A percentile compares a stretch with the other conserved stretches of the same genome.
These are phyloP conservation scores for Comarum palustre DNA, from an alignment of 306 rosid genomes.

Conservation along the genomic window DNA sequence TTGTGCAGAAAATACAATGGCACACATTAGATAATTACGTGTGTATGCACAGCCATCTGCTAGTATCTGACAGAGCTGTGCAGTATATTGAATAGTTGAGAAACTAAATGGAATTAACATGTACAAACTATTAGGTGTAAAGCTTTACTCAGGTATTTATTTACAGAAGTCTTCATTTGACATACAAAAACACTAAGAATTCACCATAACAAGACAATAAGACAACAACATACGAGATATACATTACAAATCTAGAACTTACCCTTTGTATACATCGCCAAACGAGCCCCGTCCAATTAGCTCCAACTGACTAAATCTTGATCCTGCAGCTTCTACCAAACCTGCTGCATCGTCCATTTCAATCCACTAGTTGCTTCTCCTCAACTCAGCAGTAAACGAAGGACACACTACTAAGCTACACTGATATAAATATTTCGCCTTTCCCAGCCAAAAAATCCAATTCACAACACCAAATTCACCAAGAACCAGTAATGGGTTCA, in stretches of 20 bases:
- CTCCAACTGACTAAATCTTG: conserved; percentile 80
- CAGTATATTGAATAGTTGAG: background rate
- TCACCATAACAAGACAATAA: background rate
- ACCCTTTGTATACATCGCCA: conserved; percentile 96
- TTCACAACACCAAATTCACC: conserved; percentile 34
- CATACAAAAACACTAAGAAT: background rate
- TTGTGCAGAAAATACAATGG: background rate
- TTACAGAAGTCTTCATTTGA: conserved; percentile 1
- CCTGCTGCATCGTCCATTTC: conserved; percentile 78
- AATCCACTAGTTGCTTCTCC: conserved; percentile 31
- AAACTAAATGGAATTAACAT: background rate
- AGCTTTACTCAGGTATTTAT: background rate
- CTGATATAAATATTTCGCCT: conserved; percentile 3
- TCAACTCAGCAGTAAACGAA: conserved; percentile 29
- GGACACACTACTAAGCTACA: conserved; percentile 30
- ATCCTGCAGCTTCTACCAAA: conserved; percentile 72
- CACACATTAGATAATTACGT: background rate
- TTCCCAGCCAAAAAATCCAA: conserved; percentile 28
- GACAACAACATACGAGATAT: background rate
- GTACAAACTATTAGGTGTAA: background rate
- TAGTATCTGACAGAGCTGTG: background rate
- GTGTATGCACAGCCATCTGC: background rate
- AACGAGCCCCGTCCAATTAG: conserved; percentile 96
- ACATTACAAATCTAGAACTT: conserved; percentile 31
- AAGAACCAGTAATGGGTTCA: conserved; percentile 15